Conservation (phyloP, 2,329 filamentous ascomycete genomes). For the Colletotrichum falcatum region DNA sequence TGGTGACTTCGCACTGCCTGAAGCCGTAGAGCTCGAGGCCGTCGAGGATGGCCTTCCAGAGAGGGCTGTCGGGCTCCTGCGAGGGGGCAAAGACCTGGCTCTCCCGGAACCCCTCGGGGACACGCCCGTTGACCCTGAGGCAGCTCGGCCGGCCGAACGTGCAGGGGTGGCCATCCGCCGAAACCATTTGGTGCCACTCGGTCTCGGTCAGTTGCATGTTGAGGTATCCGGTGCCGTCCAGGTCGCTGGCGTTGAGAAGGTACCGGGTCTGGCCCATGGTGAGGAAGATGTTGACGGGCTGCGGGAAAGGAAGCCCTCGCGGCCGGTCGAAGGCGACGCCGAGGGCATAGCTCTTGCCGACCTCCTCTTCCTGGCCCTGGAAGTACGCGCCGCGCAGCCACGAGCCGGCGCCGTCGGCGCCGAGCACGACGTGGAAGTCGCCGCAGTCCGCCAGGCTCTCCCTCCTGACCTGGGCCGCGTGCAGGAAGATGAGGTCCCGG, state of each 20-base stretch:
- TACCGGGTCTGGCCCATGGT: constrained; percentile 52
- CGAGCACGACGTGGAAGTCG: constrained; percentile 52
- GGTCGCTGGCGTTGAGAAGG: constrained; percentile 51
- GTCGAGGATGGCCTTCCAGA: constrained; percentile 51
- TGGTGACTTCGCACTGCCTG: constrained; percentile 51
- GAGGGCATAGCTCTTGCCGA: constrained; percentile 50
- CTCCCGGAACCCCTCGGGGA: constrained; percentile 48
- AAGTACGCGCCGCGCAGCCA: constrained; percentile 51
- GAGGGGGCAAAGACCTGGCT: constrained; percentile 50
- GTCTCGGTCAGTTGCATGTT: constrained; percentile 53
- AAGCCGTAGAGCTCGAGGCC: constrained; percentile 52
- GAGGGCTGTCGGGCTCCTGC: constrained; percentile 45
- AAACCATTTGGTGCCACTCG: constrained; percentile 51
- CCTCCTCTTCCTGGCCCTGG: constrained; percentile 49
- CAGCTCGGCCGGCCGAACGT: constrained; percentile 50
- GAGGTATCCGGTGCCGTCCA: constrained; percentile 50
- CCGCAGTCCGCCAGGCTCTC: constrained; percentile 47
- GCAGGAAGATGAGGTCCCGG: constrained; percentile 48
- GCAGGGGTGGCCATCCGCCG: constrained; percentile 48
- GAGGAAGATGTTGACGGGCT: constrained; percentile 52
- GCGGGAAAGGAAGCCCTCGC: constrained; percentile 49
- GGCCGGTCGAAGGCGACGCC: constrained; percentile 51
- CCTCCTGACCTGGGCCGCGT: constrained; percentile 47
- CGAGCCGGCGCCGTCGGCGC: constrained; percentile 51
- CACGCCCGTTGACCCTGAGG: constrained; percentile 45